phyloP scores from a whole-genome alignment of 116 monocot genomes.

The Iris pallida region DNA sequence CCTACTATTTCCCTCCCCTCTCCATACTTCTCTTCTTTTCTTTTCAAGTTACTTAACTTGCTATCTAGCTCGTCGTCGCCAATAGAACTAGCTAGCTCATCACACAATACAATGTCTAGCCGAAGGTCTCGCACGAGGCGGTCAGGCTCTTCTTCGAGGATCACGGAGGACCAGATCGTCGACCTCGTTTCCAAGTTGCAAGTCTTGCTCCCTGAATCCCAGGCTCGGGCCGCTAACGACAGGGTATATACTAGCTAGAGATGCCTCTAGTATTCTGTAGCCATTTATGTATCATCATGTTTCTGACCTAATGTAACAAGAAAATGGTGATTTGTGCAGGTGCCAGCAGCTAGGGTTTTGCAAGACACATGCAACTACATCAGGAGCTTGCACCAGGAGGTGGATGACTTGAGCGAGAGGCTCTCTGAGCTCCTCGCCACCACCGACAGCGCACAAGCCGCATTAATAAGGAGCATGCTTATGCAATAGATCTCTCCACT shows the following conservation, averaged over 20 bases:
- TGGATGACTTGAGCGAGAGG: slow-evolving; percentile 82
- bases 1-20: slow-evolving; percentile 4
- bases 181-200: slow-evolving; percentile 68
- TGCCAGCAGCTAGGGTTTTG: slow-evolving; percentile 58
- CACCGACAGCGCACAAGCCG: slow-evolving; percentile 75
- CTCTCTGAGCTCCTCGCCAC: slow-evolving; percentile 67
- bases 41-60: neutral
- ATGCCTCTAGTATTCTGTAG: neutral
- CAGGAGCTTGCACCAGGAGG: slow-evolving; percentile 74
- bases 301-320: too few relatives aligned
- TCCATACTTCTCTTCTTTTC: slow-evolving; percentile 2
- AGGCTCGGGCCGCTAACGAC: slow-evolving; percentile 15
- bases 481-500: slow-evolving; percentile 18
- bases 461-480: slow-evolving; percentile 72
- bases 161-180: slow-evolving; percentile 73
- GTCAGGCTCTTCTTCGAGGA: slow-evolving; percentile 42
- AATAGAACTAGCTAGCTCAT: neutral
- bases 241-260: slow-evolving; percentile 29
- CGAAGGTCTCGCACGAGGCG: slow-evolving; percentile 49
- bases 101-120: slow-evolving; percentile 46
- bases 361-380: slow-evolving; percentile 97
- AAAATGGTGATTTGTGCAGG: slow-evolving; percentile 25
- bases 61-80: neutral
- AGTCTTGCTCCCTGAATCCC: slow-evolving; percentile 40
- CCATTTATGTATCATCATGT: too few relatives aligned